phyloP scores from a whole-genome alignment of 1,284 basidiomycete genomes.

The Fistulinella staudtii region DNA sequence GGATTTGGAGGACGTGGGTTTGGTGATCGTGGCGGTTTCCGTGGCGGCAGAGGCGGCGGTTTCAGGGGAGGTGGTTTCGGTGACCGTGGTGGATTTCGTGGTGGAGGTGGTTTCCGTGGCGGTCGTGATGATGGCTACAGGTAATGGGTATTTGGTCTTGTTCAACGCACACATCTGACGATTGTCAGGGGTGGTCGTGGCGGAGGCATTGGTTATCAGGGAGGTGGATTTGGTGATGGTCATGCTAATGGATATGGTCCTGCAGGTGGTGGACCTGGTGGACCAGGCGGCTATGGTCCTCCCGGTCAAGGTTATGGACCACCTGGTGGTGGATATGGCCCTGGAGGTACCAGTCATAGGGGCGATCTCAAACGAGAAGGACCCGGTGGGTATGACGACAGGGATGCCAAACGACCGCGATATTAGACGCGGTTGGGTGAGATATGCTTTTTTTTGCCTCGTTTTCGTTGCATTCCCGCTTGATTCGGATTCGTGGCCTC shows the following conservation, averaged over 20 bases:
- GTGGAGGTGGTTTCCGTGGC: conserved; percentile 39
- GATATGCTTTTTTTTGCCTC: conserved; percentile 23
- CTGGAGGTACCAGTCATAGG: conserved; percentile 49
- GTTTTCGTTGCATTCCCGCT: conserved; percentile 16
- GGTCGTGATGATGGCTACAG: conserved; percentile 52
- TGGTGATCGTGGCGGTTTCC: conserved; percentile 43
- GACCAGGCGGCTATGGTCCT: conserved; percentile 49
- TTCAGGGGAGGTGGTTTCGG: conserved; percentile 38
- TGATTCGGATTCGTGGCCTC: conserved; percentile 24
- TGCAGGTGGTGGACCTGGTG: conserved; percentile 40
- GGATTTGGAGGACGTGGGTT: conserved; percentile 44
- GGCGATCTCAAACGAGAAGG: conserved; percentile 66
- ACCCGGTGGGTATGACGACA: conserved; percentile 72
- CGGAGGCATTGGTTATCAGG: conserved; percentile 67
- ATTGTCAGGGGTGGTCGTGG: conserved; percentile 58
- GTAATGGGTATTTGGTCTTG: conserved; percentile 32
- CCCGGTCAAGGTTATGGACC: conserved; percentile 33
- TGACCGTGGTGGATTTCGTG: conserved; percentile 34
- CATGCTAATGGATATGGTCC: conserved; percentile 55
- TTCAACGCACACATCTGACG: conserved; percentile 23
- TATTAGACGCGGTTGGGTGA: conserved; percentile 54
- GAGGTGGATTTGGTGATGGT: conserved; percentile 57
- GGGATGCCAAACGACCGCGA: conserved; percentile 75
- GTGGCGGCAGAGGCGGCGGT: conserved; percentile 40
- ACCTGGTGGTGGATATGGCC: conserved; percentile 36